A percentile compares a stretch with the other conserved stretches of the same genome.
phyloP scores from a whole-genome alignment of 208 protist genomes.

The Wallacemonas collosoma region DNA sequence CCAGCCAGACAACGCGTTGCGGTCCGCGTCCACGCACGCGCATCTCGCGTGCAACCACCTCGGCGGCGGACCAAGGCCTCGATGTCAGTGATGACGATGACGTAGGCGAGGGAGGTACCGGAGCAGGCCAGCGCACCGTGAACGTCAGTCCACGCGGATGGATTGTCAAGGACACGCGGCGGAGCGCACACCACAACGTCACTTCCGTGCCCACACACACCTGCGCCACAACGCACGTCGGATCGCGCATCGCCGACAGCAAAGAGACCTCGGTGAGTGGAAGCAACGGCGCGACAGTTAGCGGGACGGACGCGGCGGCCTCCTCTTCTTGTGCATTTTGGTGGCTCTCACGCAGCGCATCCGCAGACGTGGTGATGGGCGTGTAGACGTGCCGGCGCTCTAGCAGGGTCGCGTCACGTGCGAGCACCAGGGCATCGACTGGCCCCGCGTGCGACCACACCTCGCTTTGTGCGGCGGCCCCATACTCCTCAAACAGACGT shows the following conservation, averaged over 20 bases:
- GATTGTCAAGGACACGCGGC: conserved; percentile 68
- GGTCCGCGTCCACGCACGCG: conserved; percentile 15
- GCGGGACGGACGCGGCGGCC: not conserved
- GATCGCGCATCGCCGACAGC: not conserved
- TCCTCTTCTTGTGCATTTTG: not conserved
- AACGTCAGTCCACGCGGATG: conserved; percentile 63
- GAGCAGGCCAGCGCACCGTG: conserved; percentile 81
- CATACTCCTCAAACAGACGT: conserved; percentile 52
- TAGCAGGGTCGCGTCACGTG: conserved; percentile 6
- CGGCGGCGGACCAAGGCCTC: not conserved
- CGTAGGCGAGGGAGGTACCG: conserved; percentile 32
- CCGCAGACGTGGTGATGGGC: not conserved
- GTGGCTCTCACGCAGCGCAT: not conserved
- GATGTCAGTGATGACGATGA: not conserved
- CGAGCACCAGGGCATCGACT: conserved; percentile 18
- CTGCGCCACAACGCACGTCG: not conserved
- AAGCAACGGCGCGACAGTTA: not conserved
- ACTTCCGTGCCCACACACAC: conserved; percentile 35
- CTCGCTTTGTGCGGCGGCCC: conserved; percentile 1
- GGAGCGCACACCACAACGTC: conserved; percentile 77
- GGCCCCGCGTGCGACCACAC: not conserved
- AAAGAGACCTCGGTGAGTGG: not conserved
- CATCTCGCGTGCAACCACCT: conserved; percentile 18
- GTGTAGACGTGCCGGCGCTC: not conserved
- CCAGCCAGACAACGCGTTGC: conserved; percentile 40